These are phyloP conservation scores for Rhododendron williamsianum DNA, from an alignment of 148 eudicot genomes.

Conservation along the genomic window DNA sequence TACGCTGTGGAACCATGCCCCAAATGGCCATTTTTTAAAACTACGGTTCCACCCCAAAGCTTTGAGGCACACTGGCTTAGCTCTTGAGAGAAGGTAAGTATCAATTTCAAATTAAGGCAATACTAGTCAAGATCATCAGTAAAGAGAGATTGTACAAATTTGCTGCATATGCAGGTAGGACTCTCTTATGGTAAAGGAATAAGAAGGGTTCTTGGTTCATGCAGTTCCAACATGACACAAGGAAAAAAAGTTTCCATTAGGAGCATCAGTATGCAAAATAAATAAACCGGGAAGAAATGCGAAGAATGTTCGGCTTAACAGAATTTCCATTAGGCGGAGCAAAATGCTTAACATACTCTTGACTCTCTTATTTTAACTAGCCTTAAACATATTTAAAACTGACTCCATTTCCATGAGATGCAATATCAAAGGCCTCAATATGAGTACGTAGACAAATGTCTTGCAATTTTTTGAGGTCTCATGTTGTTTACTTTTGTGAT, in stretches of 20 bases:
- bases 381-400: not conserved
- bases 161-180: too few relatives aligned
- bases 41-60: not conserved
- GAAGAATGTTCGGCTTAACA: too few relatives aligned
- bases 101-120: not conserved
- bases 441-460: not conserved
- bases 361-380: not conserved
- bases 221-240: too few relatives aligned
- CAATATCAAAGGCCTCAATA: not conserved
- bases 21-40: too few relatives aligned
- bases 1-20: too few relatives aligned
- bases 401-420: not conserved
- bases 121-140: not conserved
- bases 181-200: too few relatives aligned
- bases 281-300: too few relatives aligned
- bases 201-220: too few relatives aligned
- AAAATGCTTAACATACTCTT: too few relatives aligned
- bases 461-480: not conserved
- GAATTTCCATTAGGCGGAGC: too few relatives aligned
- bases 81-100: not conserved
- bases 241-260: too few relatives aligned
- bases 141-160: not conserved
- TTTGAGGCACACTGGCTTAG: not conserved
- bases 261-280: too few relatives aligned
- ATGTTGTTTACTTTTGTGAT: not conserved